Base-by-base conservation (phyloP, 169 alveolate species). In the Cryptosporidium canis region DNA sequence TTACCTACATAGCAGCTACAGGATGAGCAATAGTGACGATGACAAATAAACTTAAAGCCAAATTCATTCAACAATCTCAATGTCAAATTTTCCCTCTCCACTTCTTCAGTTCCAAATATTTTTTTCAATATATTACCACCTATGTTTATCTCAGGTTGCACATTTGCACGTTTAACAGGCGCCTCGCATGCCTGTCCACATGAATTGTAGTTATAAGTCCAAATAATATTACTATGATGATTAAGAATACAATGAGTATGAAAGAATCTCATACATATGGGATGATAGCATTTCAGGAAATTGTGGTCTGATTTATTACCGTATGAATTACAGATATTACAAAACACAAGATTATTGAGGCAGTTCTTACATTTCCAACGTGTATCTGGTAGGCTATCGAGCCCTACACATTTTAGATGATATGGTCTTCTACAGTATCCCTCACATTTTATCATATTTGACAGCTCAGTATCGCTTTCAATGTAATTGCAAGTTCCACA, bases 281-380 rank as follows among this genome's bases (percentile, higher is more conserved):
- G 92, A 45, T 91, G 91, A 39, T 85, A 91, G 24, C 91, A 85
- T 24, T 77, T 77, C n/a, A 61, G 33, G 58, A 77, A 77, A 11
- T 47, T 47, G 3, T 2, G 12, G 24, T 9, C 27, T 11, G 47
- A 56, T 27, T 77, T 77, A 0, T 16, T 41, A 45, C 66, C 33
- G 33, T 16, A 35, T n/a, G 47, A 44, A 41, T 77, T 55, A 33
- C 87, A 77, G 7, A 43, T 21, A 35, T 55, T 77, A 33, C 84
- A 70, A 55, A 47, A 70, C 16, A 77, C 87, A 31, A 77, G 47
- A 21, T 45, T 24, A 9, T 55, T 55, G 18, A 58, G 29, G 9
- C 87, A 77, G 43, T 58, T 24, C 12, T 18, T n/a, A 45, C 72
- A 77, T 43, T 77, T 77, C 87, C 87, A 77, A 3, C 58, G 51